Conservation (phyloP, 2,329 filamentous ascomycete species). For the Canariomyces notabilis region DNA sequence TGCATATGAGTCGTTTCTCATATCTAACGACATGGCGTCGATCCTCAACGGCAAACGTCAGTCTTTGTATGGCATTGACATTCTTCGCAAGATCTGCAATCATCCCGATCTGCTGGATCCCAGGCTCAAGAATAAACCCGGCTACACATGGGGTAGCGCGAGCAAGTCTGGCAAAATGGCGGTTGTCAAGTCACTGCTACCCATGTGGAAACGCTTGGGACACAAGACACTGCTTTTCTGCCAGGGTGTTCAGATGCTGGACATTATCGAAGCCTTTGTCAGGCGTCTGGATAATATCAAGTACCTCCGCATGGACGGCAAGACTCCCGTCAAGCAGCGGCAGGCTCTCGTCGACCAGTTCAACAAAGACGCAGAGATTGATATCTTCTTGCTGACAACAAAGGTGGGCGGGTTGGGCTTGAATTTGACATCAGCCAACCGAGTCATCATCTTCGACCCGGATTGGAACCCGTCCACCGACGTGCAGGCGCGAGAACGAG, state of each 20-base stretch:
- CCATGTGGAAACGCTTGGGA: constrained; percentile 82
- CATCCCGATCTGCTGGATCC: constrained; percentile 84
- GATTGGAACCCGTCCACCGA: constrained; percentile 99
- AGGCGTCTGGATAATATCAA: constrained; percentile 61
- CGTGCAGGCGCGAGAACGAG: constrained; percentile 87
- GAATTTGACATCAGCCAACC: constrained; percentile 89
- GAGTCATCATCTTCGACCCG: constrained; percentile 96
- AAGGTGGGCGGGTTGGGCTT: constrained; percentile 92
- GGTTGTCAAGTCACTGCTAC: constrained; percentile 80
- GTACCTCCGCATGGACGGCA: constrained; percentile 89
- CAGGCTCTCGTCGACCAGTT: constrained; percentile 89
- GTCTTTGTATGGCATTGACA: constrained; percentile 83
- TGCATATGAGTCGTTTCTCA: constrained; percentile 75
- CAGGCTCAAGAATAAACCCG: constrained; percentile 47
- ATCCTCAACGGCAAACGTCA: constrained; percentile 72
- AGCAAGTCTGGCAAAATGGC: constrained; percentile 92
- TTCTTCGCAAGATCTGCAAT: constrained; percentile 93
- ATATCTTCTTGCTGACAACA: constrained; percentile 90
- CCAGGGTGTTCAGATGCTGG: constrained; percentile 90
- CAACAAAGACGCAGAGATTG: constrained; percentile 71
- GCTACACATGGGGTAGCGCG: constrained; percentile 72
- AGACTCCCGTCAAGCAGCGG: constrained; percentile 81
- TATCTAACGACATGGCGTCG: constrained; percentile 77
- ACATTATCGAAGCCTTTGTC: constrained; percentile 84
- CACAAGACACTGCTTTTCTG: constrained; percentile 93